Base-by-base conservation (phyloP, 768 basidiomycete genomes). In the Inosperma sp. region DNA sequence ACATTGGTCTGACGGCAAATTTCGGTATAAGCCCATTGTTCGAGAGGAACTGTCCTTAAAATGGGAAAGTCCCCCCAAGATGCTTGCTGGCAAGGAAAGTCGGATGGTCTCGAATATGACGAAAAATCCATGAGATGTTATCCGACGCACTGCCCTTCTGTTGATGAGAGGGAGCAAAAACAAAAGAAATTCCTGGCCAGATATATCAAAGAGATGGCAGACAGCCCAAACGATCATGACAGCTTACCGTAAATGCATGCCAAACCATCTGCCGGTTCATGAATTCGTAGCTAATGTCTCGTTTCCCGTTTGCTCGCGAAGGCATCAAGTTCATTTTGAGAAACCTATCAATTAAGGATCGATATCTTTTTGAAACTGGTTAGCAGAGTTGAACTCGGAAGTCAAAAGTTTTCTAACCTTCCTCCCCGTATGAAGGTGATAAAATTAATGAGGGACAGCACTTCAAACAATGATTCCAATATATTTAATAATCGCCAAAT, bases 221-320 rank as follows among this genome's bases (percentile, higher is more conserved):
- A 12, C 17, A 26, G 13, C 8, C 13, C 14, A 19, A 5, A 36
- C 26, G 17, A 7, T 19, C 37, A 2, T 23, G 29, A 48, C 19
- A 12, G 25, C 89, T 48, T 62, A 95, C 95, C 6, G 96, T 98
- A 66, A 98, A 95, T 0, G 93, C 90, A 63, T 94, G 91, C 96
- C 96, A 99, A 48, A 99, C 96, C 80, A 99, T 89, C 67, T 98
- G 95, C 58, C 96, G 88, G 61, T 98, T 97, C 91, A 98, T 95
- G 62, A 93, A 98, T 62, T 98, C 96, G 68, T 96, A 99, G 62
- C 90, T 95, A 44, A 98, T 88, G 59, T 94, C 86, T 14, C 88
- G 81, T 54, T 81, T 83, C 29, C 84, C 76, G 27, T 85, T 77
- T 34, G 76, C 71, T 26, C 82, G 79, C 0, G 87, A 75, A 3